phyloP scores from a whole-genome alignment of 1,284 basidiomycete species.

The Porodaedalea pini region DNA sequence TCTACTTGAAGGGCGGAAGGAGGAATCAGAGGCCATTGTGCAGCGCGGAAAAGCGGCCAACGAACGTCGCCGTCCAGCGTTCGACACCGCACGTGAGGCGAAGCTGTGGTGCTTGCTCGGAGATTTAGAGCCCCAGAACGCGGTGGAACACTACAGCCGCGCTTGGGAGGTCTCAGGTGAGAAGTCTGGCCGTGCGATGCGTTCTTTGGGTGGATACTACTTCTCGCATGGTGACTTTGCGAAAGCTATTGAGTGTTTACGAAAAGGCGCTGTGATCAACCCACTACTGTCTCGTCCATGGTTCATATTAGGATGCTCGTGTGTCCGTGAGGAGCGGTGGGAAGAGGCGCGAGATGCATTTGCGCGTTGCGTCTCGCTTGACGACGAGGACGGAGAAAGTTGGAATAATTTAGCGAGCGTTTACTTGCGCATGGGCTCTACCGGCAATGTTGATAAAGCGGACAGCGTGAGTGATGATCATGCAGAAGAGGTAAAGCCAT shows the following conservation, averaged over 20 bases:
- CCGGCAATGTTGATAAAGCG: slow-evolving; percentile 11
- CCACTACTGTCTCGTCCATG: slow-evolving; percentile 85
- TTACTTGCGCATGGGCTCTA: slow-evolving; percentile 77
- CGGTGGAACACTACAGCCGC: slow-evolving; percentile 70
- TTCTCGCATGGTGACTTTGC: slow-evolving; percentile 68
- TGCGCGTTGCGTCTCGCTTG: slow-evolving; percentile 80
- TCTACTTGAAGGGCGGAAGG: slow-evolving; percentile 76
- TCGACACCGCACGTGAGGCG: slow-evolving; percentile 75
- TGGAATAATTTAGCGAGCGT: slow-evolving; percentile 98
- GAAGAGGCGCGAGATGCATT: slow-evolving; percentile 82
- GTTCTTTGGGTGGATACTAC: slow-evolving; percentile 84
- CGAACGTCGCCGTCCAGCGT: slow-evolving; percentile 39
- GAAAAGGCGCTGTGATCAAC: slow-evolving; percentile 81
- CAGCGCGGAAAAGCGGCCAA: slow-evolving; percentile 53
- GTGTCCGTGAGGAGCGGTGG: slow-evolving; percentile 81
- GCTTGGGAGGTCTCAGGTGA: slow-evolving; percentile 83
- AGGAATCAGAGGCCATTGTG: slow-evolving; percentile 75
- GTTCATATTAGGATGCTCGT: slow-evolving; percentile 95
- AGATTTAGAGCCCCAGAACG: slow-evolving; percentile 76
- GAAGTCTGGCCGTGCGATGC: slow-evolving; percentile 85
- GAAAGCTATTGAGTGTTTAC: slow-evolving; percentile 65
- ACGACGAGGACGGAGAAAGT: slow-evolving; percentile 95
- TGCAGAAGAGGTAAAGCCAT: slow-evolving; percentile 14
- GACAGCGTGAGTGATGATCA: slow-evolving; percentile 28
- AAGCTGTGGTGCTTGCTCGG: slow-evolving; percentile 96